Base-by-base conservation (phyloP, 345 rosid species). In the Geranium rotundifolium region DNA sequence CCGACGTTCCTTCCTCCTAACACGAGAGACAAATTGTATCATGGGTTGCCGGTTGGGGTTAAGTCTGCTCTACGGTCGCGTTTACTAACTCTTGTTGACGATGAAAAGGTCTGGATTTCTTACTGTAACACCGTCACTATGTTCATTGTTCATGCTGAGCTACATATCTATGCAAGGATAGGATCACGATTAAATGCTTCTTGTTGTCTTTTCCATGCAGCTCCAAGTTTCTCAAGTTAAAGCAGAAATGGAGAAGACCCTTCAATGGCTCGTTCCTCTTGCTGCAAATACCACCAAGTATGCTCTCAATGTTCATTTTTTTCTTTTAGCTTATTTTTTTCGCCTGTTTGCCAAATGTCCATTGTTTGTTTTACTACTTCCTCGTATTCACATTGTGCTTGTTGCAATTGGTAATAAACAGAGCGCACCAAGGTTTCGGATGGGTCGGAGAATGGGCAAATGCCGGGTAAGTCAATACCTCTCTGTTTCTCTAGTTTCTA, bases 401-500 rank as follows among this genome's bases (percentile, higher is more conserved):
- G 7, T 34, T 34, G 41, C 41, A 34, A 34, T 34, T 34, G 41
- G 41, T 34, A 34, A 23, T 34, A 34, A 34, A 34, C 81, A 93
- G 99, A 74, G 89, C 88, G 27, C 91, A 86, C 76, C 97, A 93
- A 75, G 90, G 93, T 41, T 90, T 93, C 13, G 99, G 99, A 49
- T 84, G 97, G 97, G 91, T 93, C 8, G 99, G 99, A 73, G 99
- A 93, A 75, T 93, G 99, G 99, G 99, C 96, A 30, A 93, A 79
- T 63, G 77, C 80, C 27, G 84, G 89, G 96, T 89, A 30, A 79
- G 85, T 75, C 4, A 34, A 39, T 57, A n/a, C 37, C 1, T 31
- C 60, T 19, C 17, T 2, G 69, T 10, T 19, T 14, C 34, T 7
- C 17, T 10, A 34, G 3, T 50, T 52, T 2, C 27, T 15, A 7